Base-by-base conservation (phyloP, 2,329 filamentous ascomycete genomes). In the Penicillium sp. region DNA sequence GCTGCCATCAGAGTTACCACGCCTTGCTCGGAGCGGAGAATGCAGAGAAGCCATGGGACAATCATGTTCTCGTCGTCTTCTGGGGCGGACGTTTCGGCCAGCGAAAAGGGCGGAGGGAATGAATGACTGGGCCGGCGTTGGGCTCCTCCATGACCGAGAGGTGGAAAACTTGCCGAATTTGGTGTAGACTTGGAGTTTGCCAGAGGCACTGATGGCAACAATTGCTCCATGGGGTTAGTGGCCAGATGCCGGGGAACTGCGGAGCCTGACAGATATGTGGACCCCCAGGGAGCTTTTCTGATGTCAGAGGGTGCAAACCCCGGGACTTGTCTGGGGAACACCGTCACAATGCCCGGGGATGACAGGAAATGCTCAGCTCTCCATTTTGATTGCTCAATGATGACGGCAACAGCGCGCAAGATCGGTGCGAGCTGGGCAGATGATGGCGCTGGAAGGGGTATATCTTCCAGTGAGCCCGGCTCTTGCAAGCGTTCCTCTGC, bases 351-450 rank as follows among this genome's bases (percentile, higher is more conserved):
- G 0, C 85, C 81, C 1, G 87, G 87, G 1, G 88, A 88, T 55
- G 83, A 87, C 41, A 88, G 74, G 45, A 90, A 81, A 63, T 90
- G 83, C 59, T 87, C 87, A 9, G 90, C 87, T 50, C 91, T 84
- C 71, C 88, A 89, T 61, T 87, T 88, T 0, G 93, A 97, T 64
- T 90, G 85, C 56, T 86, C 83, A 46, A 96, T 83, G 45, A 97
- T 88, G 43, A 86, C 82, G 18, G 86, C 82, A 47, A 96, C 83
- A 0, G 92, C 90, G 57, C 91, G 87, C 6, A 97, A 75, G 16
- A 96, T 83, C 9, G 85, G 84, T 1, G 85, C 81, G 38, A 96
- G 74, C 55, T 82, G 83, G 24, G 83, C 78, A 14, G 77, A 78
- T 13, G 79, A 75, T 2, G 83, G 81, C 7, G 89, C 84, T 22